Evolutionary conservation across 805 yeast genomes (phyloP).

Genomic region (Cyberlindnera suaveolens): DNA sequence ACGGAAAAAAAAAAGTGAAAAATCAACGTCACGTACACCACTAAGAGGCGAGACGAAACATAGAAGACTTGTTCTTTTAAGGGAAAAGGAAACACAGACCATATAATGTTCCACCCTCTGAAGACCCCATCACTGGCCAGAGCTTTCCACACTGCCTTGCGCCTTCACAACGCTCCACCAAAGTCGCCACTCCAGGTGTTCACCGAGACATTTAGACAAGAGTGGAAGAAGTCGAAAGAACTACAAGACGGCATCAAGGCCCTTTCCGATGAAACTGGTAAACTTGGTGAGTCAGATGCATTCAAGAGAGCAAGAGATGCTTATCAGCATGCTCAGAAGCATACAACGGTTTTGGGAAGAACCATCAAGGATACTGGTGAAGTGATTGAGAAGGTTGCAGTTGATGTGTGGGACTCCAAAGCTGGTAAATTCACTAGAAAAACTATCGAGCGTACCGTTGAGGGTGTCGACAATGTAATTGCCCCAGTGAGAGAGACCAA

Average conservation of each 20-base stretch:
- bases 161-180: constrained; percentile 25
- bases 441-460: constrained; percentile 78
- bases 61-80: not conserved
- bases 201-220: constrained; percentile 83
- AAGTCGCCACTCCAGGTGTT: constrained; percentile 89
- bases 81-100: not conserved
- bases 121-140: constrained; percentile 9
- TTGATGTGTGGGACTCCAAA: constrained; percentile 93
- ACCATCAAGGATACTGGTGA: constrained; percentile 87
- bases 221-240: constrained; percentile 87
- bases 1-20: constrained; percentile 1
- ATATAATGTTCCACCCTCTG: not conserved
- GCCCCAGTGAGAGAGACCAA: constrained; percentile 93
- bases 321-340: constrained; percentile 74
- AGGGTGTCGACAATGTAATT: constrained; percentile 74
- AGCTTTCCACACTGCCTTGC: constrained; percentile 19
- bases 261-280: constrained; percentile 91
- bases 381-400: constrained; percentile 84
- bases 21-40: not conserved
- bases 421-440: constrained; percentile 85
- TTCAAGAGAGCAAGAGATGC: constrained; percentile 92
- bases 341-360: constrained; percentile 61
- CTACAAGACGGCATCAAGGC: constrained; percentile 91
- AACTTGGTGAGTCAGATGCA: constrained; percentile 89
- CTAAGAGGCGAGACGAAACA: not conserved